These are phyloP conservation scores for Flaveria ramosissima DNA, from an alignment of 129 eudicot species.

Conservation along the genomic window DNA sequence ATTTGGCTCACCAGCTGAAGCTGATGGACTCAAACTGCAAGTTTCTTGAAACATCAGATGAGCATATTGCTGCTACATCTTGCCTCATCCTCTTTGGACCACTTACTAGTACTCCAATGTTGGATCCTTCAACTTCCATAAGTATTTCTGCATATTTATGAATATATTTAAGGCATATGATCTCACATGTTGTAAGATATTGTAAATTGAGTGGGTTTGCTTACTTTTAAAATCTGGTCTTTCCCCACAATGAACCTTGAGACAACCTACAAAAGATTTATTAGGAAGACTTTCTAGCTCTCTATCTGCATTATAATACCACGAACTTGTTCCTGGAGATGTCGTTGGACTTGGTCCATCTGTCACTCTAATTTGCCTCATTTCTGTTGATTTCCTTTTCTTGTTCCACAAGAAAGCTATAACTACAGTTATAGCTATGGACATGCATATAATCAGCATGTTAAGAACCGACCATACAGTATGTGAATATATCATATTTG, in stretches of 20 bases:
- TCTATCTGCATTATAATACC: slow-evolving; percentile 45
- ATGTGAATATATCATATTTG: slow-evolving; percentile 41
- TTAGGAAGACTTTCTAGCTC: slow-evolving; percentile 60
- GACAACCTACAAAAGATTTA: slow-evolving; percentile 33
- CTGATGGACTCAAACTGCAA: slow-evolving; percentile 61
- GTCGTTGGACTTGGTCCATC: slow-evolving; percentile 42
- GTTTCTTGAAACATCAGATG: slow-evolving; percentile 45
- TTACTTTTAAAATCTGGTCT: slow-evolving; percentile 65
- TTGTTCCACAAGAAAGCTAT: slow-evolving; percentile 58
- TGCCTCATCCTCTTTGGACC: slow-evolving; percentile 68
- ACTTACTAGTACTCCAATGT: slow-evolving; percentile 60
- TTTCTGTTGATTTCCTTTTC: slow-evolving; percentile 36
- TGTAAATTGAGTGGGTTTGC: slow-evolving; percentile 8
- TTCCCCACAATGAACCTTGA: slow-evolving; percentile 46
- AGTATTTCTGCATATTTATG: slow-evolving; percentile 48
- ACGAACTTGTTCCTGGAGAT: slow-evolving; percentile 46
- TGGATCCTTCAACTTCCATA: slow-evolving; percentile 39
- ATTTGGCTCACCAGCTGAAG: slow-evolving; percentile 57
- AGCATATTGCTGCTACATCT: slow-evolving; percentile 65
- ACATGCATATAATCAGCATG: slow-evolving; percentile 42
- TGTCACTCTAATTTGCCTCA: slow-evolving; percentile 40
- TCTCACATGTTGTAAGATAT: not conserved
- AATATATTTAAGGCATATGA: not conserved
- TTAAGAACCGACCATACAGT: slow-evolving; percentile 31
- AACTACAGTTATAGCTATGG: slow-evolving; percentile 41